Conservation (phyloP, 1,139 yeast species). For the Scheffersomyces illinoinensis region DNA sequence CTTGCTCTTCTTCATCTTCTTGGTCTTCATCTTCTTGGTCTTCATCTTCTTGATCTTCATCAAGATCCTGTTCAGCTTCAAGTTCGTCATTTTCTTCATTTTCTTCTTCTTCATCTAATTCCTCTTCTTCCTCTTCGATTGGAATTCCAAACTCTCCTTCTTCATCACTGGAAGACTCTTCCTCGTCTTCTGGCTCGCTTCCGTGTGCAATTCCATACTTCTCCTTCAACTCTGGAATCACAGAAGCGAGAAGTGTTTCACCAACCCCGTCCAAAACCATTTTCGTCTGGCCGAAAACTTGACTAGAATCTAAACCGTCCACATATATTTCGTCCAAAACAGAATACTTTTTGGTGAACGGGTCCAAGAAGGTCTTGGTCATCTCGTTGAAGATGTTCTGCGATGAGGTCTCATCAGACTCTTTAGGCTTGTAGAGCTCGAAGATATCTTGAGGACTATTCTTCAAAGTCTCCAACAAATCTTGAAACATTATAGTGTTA, state of each 20-base stretch:
- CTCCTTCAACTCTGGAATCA: constrained; percentile 44
- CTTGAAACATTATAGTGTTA: constrained; percentile 15
- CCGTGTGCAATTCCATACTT: constrained; percentile 16
- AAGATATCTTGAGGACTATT: constrained; percentile 30
- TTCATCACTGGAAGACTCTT: constrained; percentile 8
- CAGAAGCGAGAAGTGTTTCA: constrained; percentile 52
- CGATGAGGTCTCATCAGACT: constrained; percentile 5
- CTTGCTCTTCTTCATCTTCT: constrained; percentile 14
- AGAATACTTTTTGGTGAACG: constrained; percentile 61
- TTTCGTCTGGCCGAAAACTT: constrained; percentile 92
- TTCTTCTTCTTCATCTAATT: constrained; percentile 11
- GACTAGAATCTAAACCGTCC: constrained; percentile 87
- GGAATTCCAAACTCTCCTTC: constrained; percentile 15
- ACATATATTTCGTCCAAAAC: constrained; percentile 79
- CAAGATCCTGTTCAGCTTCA: constrained; percentile 20
- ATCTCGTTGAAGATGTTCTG: constrained; percentile 28
- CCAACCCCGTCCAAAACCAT: constrained; percentile 74
- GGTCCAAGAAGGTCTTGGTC: constrained; percentile 63
- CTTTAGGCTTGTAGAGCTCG: constrained; percentile 16
- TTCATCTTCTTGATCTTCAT: constrained; percentile 15
- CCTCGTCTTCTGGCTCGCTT: constrained; percentile 21
- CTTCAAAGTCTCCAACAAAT: constrained; percentile 19
- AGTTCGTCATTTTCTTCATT: constrained; percentile 4
- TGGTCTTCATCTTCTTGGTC: constrained; percentile 11
- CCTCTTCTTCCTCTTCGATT: constrained; percentile 13